Percentiles rank a stretch among this genome's conserved stretches.
Conservation (phyloP, 1,284 basidiomycete genomes). For the Marasmius tenuissimus region DNA sequence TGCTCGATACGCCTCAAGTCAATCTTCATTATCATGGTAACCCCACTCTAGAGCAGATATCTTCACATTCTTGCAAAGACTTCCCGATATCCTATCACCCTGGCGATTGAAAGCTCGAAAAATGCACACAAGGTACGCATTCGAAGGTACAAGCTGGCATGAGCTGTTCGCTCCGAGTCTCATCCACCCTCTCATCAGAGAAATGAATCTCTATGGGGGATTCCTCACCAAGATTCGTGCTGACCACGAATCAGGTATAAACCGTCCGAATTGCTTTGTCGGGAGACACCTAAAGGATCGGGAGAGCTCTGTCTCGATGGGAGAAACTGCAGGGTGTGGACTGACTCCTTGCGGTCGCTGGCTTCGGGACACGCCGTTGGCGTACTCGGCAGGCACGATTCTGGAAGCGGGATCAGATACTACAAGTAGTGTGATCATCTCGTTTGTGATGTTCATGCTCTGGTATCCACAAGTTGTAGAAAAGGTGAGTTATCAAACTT, state of each 20-base stretch:
- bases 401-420: neutral
- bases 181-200: neutral
- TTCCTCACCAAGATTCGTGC: conserved; percentile 18
- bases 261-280: neutral
- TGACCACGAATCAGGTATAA: conserved; percentile 8
- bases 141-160: conserved; percentile 10
- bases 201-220: conserved; percentile 22
- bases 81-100: conserved; percentile 25
- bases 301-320: neutral
- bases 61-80: conserved; percentile 26
- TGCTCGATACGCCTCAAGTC: neutral
- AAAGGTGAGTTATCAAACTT: no score
- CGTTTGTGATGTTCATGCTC: conserved; percentile 5
- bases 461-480: neutral
- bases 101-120: conserved; percentile 25
- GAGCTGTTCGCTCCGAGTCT: no score
- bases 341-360: neutral
- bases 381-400: neutral
- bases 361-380: conserved; percentile 23
- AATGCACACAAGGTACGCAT: conserved; percentile 25
- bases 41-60: conserved; percentile 25
- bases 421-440: neutral
- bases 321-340: neutral
- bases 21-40: neutral
- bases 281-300: neutral